Evolutionary conservation across 1,284 basidiomycete species (phyloP).

Genomic region (Rhodotorula mucilaginosa): DNA sequence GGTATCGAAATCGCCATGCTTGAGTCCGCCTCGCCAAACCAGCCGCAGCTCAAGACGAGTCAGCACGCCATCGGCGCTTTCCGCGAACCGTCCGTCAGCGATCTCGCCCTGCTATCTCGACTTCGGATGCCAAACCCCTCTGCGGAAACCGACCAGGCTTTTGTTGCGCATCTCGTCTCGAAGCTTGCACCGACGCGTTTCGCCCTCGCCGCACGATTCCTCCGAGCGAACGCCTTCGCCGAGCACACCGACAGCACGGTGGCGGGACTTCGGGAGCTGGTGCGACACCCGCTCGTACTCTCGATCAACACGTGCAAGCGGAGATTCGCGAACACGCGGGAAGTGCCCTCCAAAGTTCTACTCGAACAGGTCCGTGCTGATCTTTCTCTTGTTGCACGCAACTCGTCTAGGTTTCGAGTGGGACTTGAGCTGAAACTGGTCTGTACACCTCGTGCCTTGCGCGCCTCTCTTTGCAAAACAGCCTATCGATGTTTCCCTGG

Average conservation of each 20-base stretch:
- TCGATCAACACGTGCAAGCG: slow-evolving; percentile 8
- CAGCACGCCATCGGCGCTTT: slow-evolving; percentile 12
- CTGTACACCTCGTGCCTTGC: neutral
- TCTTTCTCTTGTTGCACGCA: slow-evolving; percentile 3
- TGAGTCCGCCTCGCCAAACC: neutral
- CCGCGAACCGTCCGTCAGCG: slow-evolving; percentile 19
- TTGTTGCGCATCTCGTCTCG: slow-evolving; percentile 17
- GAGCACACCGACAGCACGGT: slow-evolving; percentile 1
- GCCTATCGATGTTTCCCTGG: slow-evolving; percentile 36
- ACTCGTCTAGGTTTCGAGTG: neutral
- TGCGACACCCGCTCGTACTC: slow-evolving; percentile 19
- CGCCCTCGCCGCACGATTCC: slow-evolving; percentile 25
- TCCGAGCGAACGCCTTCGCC: slow-evolving; percentile 18
- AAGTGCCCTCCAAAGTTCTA: slow-evolving; percentile 29
- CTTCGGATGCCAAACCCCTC: neutral
- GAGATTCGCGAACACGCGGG: slow-evolving; percentile 9
- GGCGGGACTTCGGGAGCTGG: slow-evolving; percentile 16
- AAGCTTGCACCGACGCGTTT: slow-evolving; percentile 12
- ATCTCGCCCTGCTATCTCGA: slow-evolving; percentile 8
- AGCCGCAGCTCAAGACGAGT: neutral
- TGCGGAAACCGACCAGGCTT: neutral
- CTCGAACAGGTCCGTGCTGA: slow-evolving; percentile 31
- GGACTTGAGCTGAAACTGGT: slow-evolving; percentile 12
- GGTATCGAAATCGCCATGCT: slow-evolving; percentile 74
- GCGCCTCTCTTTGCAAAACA: slow-evolving; percentile 18